These are phyloP conservation scores for Farysia itapuensis DNA, from an alignment of 1,284 basidiomycete genomes.

Conservation along the genomic window DNA sequence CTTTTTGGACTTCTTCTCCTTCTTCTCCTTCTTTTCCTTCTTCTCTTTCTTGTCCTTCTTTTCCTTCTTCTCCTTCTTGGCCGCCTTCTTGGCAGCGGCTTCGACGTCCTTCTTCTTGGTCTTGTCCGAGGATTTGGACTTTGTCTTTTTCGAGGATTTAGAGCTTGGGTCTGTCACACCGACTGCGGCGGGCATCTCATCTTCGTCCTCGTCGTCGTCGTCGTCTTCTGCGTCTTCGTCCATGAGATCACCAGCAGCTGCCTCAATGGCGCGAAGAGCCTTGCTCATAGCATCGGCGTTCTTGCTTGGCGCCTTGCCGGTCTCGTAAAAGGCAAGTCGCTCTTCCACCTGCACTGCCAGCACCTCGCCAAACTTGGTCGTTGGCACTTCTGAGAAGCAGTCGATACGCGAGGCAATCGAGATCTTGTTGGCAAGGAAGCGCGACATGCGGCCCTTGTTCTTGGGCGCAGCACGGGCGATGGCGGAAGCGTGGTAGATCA, in stretches of 20 bases:
- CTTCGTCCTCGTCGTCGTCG: conserved; percentile 65
- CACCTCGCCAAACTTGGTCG: conserved; percentile 91
- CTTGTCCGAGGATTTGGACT: conserved; percentile 68
- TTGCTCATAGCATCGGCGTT: conserved; percentile 69
- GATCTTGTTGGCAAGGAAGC: conserved; percentile 89
- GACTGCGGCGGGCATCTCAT: conserved; percentile 62
- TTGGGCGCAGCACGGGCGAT: conserved; percentile 93
- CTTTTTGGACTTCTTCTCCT: conserved; percentile 25
- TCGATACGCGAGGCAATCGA: conserved; percentile 97
- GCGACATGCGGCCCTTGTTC: conserved; percentile 87
- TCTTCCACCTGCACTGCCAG: conserved; percentile 93
- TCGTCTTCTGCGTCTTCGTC: conserved; percentile 69
- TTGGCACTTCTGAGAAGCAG: conserved; percentile 84
- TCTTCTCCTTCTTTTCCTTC: conserved; percentile 38
- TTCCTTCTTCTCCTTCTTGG: conserved; percentile 66
- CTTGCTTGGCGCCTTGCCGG: conserved; percentile 55
- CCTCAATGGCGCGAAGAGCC: conserved; percentile 76
- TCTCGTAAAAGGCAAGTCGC: conserved; percentile 88
- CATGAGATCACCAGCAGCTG: conserved; percentile 71
- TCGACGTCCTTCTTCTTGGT: too few relatives aligned
- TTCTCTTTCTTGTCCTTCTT: conserved; percentile 68
- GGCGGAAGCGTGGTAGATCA: conserved; percentile 67
- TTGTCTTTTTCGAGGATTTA: conserved; percentile 67
- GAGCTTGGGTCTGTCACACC: conserved; percentile 44
- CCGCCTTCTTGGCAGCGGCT: too few relatives aligned